Evolutionary conservation across 805 yeast species (phyloP).

Genomic region (Groenewaldozyma tartarivorans): DNA sequence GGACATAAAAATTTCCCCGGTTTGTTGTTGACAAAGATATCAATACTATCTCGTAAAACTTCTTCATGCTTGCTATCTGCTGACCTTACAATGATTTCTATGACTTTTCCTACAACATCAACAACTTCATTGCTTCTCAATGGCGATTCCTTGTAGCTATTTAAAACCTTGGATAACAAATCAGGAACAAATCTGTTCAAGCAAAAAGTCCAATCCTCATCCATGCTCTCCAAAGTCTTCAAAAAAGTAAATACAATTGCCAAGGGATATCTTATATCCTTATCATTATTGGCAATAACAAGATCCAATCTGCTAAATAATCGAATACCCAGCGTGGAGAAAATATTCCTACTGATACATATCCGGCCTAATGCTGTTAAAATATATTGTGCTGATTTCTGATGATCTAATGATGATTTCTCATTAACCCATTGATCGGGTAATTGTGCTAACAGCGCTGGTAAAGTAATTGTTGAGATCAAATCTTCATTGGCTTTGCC

Average conservation of each 20-base stretch:
- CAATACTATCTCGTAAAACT: neutral
- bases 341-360: slow-evolving; percentile 27
- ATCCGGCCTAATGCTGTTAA: slow-evolving; percentile 26
- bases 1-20: neutral
- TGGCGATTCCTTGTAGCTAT: neutral
- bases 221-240: slow-evolving; percentile 13
- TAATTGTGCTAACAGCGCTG: slow-evolving; percentile 40
- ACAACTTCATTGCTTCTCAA: neutral
- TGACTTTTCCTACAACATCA: neutral
- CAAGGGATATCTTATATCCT: slow-evolving; percentile 15
- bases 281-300: slow-evolving; percentile 9
- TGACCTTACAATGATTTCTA: neutral
- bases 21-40: neutral
- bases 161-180: slow-evolving; percentile 11
- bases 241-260: slow-evolving; percentile 23
- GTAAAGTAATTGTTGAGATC: slow-evolving; percentile 44
- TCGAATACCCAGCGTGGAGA: slow-evolving; percentile 32
- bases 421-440: slow-evolving; percentile 32
- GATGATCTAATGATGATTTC: slow-evolving; percentile 3
- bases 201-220: slow-evolving; percentile 1
- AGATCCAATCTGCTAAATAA: slow-evolving; percentile 26
- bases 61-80: neutral
- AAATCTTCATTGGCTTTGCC: slow-evolving; percentile 30
- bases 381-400: slow-evolving; percentile 18
- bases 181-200: slow-evolving; percentile 15